Evolutionary conservation across 768 basidiomycete species (phyloP).

Genomic region (Leucogyrophana mollusca): DNA sequence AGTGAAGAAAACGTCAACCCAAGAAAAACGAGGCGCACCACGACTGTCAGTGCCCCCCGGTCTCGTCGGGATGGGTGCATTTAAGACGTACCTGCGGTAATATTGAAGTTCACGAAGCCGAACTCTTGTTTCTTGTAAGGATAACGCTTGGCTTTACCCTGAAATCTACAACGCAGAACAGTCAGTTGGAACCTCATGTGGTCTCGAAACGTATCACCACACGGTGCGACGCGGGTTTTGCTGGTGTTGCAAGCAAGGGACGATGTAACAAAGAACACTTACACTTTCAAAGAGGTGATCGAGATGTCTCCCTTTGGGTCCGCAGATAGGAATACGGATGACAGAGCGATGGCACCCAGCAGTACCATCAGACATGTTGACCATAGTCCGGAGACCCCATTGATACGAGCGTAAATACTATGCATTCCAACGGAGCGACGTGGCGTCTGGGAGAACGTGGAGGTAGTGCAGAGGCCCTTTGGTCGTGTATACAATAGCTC

Average conservation of each 20-base stretch:
- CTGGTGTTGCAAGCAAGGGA: constrained; percentile 5
- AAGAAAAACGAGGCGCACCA: not conserved
- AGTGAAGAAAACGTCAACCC: constrained; percentile 20
- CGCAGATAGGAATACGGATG: constrained; percentile 64
- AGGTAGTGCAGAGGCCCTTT: too few species aligned
- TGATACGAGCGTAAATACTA: constrained; percentile 65
- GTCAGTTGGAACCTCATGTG: constrained; percentile 16
- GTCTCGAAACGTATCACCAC: too few species aligned
- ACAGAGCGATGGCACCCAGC: constrained; percentile 67
- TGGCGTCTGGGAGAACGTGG: not conserved
- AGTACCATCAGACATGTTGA: constrained; percentile 76
- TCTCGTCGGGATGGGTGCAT: not conserved
- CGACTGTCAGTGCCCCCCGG: not conserved
- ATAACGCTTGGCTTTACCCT: constrained; percentile 51
- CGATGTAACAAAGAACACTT: constrained; percentile 25
- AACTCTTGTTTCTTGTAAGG: constrained; percentile 67
- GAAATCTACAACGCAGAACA: constrained; percentile 35
- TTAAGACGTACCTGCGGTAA: constrained; percentile 63
- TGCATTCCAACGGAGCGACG: constrained; percentile 50
- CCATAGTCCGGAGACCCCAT: constrained; percentile 70
- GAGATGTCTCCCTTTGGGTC: constrained; percentile 56
- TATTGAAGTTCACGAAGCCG: constrained; percentile 79
- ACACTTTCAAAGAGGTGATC: constrained; percentile 78
- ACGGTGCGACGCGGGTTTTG: too few species aligned
- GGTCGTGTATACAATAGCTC: too few species aligned